A percentile compares a stretch with the other conserved stretches of the same genome.
These are phyloP conservation scores for Claviceps spartinae DNA, from an alignment of 2,329 filamentous ascomycete species.

Conservation along the genomic window DNA sequence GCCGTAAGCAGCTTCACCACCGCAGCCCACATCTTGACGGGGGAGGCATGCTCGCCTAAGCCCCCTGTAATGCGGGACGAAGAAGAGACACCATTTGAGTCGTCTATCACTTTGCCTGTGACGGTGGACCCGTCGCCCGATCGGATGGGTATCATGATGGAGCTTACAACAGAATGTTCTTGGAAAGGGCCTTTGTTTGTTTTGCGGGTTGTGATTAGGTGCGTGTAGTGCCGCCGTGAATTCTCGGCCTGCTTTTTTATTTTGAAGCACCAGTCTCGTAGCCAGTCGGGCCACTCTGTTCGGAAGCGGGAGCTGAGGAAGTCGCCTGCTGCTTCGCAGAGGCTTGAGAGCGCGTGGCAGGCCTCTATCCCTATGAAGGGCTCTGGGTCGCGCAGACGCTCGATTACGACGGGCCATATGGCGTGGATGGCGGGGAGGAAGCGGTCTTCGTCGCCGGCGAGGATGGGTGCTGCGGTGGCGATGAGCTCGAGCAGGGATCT, in stretches of 20 bases:
- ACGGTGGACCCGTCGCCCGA: constrained; percentile 12
- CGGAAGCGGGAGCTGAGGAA: constrained; percentile 69
- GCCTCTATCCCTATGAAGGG: constrained; percentile 57
- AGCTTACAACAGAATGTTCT: not conserved
- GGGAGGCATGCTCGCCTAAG: constrained; percentile 46
- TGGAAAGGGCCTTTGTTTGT: not conserved
- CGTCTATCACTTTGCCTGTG: constrained; percentile 5
- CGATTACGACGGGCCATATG: constrained; percentile 71
- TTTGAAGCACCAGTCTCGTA: constrained; percentile 35
- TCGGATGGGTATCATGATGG: constrained; percentile 21
- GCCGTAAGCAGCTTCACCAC: constrained; percentile 43
- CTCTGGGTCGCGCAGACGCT: constrained; percentile 53
- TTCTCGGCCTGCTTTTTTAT: constrained; percentile 26
- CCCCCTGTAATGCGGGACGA: constrained; percentile 17
- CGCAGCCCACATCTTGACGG: constrained; percentile 50
- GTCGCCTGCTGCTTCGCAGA: constrained; percentile 62
- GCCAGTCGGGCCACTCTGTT: constrained; percentile 51
- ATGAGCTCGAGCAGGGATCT: constrained; percentile 68
- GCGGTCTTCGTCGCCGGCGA: constrained; percentile 63
- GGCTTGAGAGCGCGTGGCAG: constrained; percentile 50
- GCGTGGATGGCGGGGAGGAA: constrained; percentile 85
- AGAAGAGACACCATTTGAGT: not conserved
- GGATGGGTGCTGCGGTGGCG: constrained; percentile 53
- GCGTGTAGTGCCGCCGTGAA: constrained; percentile 5
- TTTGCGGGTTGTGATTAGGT: not conserved